phyloP scores from a whole-genome alignment of 257 asterid species.

The Catharanthus roseus region DNA sequence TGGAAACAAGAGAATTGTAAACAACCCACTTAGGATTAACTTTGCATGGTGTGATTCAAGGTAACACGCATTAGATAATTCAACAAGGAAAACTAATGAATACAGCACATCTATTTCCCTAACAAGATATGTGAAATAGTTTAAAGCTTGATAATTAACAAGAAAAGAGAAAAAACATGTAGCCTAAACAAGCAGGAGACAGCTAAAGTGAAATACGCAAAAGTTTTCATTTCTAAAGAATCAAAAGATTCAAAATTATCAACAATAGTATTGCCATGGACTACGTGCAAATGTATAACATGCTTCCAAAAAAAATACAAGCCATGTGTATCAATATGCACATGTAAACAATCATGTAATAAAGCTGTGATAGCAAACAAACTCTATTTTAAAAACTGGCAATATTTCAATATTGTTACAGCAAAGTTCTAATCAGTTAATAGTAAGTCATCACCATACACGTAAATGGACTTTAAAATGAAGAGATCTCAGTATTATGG shows the following conservation, averaged over 20 bases:
- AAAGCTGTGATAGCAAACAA: neutral
- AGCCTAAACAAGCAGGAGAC: too few species aligned
- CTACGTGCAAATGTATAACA: neutral
- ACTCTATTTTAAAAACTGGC: neutral
- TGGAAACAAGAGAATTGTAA: slow-evolving; percentile 80
- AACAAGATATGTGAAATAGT: neutral
- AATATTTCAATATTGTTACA: slow-evolving; percentile 2
- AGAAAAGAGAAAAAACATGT: too few species aligned
- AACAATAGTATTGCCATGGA: neutral
- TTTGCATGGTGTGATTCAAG: slow-evolving; percentile 33
- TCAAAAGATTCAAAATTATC: neutral
- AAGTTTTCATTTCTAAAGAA: neutral
- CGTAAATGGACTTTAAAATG: neutral
- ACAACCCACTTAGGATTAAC: slow-evolving; percentile 91
- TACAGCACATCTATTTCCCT: neutral
- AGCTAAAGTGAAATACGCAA: too few species aligned
- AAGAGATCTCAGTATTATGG: neutral
- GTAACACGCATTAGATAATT: neutral
- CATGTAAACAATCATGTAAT: neutral
- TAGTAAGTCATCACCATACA: neutral
- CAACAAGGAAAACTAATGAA: neutral
- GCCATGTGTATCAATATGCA: neutral
- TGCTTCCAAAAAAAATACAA: neutral
- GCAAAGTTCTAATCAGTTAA: neutral
- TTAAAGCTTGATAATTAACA: neutral